phyloP scores from a whole-genome alignment of 2,329 filamentous ascomycete genomes.

The Verticillium zaregamsianum region DNA sequence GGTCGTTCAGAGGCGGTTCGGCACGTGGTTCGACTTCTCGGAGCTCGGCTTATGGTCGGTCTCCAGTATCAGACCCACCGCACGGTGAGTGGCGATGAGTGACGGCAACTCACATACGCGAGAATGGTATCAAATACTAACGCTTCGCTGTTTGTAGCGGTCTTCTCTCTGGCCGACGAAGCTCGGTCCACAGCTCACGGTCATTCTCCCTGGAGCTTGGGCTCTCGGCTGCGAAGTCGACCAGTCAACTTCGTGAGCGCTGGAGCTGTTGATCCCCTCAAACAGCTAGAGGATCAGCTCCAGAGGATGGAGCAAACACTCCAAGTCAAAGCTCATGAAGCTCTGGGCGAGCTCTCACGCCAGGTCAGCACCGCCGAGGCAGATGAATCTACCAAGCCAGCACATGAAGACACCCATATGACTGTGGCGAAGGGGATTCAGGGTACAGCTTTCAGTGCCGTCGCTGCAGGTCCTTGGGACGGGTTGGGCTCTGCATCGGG shows the following conservation, averaged over 20 bases:
- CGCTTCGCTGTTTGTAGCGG: background rate
- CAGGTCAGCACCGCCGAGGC: slow-evolving; percentile 1
- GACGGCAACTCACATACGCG: background rate
- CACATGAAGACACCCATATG: background rate
- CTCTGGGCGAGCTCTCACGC: background rate
- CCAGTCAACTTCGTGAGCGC: slow-evolving; percentile 51
- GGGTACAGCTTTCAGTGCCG: background rate
- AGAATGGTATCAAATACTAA: background rate
- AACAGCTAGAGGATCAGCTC: slow-evolving; percentile 28
- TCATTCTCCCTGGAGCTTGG: slow-evolving; percentile 31
- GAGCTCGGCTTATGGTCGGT: background rate
- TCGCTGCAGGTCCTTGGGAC: background rate
- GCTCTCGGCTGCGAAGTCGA: slow-evolving; percentile 38
- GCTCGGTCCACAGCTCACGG: slow-evolving; percentile 24
- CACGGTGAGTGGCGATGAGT: background rate
- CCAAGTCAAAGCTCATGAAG: slow-evolving; percentile 1
- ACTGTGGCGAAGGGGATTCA: background rate
- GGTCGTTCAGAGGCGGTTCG: background rate
- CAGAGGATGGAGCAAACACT: slow-evolving; percentile 28
- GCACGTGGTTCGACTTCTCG: background rate
- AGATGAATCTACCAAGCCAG: background rate
- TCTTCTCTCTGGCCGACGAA: slow-evolving; percentile 17
- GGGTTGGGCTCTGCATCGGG: background rate
- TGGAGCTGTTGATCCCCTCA: slow-evolving; percentile 46
- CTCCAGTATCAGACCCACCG: background rate